Percentiles rank a stretch among this genome's conserved stretches.
Conservation (phyloP, 2,329 filamentous ascomycete genomes). For the Fusarium miscanthi region DNA sequence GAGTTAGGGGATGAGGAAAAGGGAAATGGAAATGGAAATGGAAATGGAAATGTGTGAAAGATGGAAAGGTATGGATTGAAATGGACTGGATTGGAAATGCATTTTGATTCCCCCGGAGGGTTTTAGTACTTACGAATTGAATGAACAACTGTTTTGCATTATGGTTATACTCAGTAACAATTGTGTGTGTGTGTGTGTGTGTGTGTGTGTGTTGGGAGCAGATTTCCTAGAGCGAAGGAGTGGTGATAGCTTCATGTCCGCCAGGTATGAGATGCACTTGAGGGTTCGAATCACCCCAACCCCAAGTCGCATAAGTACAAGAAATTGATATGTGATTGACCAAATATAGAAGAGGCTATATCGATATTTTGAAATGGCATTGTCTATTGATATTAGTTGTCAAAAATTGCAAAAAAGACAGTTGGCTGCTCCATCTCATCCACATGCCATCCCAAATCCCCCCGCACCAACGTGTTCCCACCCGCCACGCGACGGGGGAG, state of each 20-base stretch:
- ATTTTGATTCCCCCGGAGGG: conserved; percentile 42
- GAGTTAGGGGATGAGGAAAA: conserved; percentile 33
- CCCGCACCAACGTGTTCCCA: conserved; percentile 71
- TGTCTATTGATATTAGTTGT: accelerated
- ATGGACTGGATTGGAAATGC: conserved; percentile 17
- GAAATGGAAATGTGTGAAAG: neutral
- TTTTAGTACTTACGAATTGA: conserved; percentile 37
- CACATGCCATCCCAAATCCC: conserved; percentile 66
- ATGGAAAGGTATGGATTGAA: neutral
- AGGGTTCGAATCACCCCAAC: conserved; percentile 14
- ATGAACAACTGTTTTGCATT: conserved; percentile 23
- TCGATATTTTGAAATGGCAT: neutral
- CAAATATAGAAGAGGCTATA: neutral
- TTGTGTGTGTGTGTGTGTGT: neutral
- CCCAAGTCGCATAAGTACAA: neutral
- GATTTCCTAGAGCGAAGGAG: neutral
- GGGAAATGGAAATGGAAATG: neutral
- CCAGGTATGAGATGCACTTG: accelerated
- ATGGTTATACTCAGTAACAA: neutral
- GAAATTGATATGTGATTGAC: neutral
- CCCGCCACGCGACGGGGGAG: conserved; percentile 77
- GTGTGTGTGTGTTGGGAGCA: neutral
- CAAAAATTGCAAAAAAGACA: conserved; percentile 50
- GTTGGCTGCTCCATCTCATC: conserved; percentile 67
- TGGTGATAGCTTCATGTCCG: conserved; percentile 21